phyloP scores from a whole-genome alignment of 2,329 filamentous ascomycete genomes.

The Diaporthe sp. region DNA sequence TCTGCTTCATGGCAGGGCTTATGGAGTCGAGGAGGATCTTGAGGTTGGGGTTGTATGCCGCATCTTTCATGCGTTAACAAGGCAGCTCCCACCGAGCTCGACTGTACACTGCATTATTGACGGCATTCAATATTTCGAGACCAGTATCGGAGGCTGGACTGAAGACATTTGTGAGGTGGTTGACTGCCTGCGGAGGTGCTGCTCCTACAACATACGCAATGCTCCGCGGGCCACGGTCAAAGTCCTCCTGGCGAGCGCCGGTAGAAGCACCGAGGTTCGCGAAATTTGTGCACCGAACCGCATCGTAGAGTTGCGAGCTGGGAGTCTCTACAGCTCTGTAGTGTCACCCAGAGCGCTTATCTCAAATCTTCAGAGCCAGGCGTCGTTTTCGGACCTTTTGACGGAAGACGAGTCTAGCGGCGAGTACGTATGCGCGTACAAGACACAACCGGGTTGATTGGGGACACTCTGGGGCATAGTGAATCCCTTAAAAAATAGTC shows the following conservation, averaged over 20 bases:
- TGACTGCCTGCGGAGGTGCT: neutral
- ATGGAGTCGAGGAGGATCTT: neutral
- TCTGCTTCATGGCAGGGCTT: neutral
- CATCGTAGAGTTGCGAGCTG: neutral
- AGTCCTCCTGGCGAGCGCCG: neutral
- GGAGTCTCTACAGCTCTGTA: neutral
- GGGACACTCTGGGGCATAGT: too few relatives aligned
- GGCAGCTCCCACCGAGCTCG: neutral
- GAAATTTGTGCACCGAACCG: neutral
- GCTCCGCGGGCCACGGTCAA: neutral
- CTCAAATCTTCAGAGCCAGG: neutral
- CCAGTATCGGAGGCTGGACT: neutral
- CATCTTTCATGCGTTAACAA: neutral
- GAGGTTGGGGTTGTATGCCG: neutral
- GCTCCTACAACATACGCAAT: neutral
- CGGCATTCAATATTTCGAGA: constrained; percentile 26
- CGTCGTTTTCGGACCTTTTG: neutral
- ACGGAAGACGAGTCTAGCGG: neutral
- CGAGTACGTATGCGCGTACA: too few relatives aligned
- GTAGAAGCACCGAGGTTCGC: neutral
- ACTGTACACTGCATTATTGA: constrained; percentile 28
- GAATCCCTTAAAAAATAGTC: too few relatives aligned
- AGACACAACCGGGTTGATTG: too few relatives aligned
- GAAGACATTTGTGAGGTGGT: neutral
- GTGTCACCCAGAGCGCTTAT: neutral